These are phyloP conservation scores for Linderniella brevidens DNA, from an alignment of 257 asterid genomes.

Conservation along the genomic window DNA sequence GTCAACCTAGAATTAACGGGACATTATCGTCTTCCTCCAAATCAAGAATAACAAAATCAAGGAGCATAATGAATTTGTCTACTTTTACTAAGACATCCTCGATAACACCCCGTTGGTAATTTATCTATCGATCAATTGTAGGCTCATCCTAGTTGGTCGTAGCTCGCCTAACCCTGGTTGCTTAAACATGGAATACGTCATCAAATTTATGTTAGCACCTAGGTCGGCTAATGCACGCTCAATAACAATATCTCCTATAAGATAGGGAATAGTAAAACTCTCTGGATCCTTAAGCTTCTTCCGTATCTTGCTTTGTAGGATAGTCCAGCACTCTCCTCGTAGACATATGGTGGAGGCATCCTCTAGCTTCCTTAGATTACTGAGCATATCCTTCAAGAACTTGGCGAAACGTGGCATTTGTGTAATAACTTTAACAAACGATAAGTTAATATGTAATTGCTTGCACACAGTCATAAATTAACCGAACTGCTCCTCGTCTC, in stretches of 20 bases:
- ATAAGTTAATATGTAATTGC: too few relatives aligned
- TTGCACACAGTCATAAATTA: too few relatives aligned
- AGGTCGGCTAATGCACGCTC: background rate
- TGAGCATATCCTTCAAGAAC: too few relatives aligned
- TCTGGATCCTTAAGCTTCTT: background rate
- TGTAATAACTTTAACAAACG: too few relatives aligned
- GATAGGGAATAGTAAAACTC: conserved; percentile 1
- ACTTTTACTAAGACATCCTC: background rate
- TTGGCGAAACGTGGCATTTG: too few relatives aligned
- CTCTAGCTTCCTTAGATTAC: background rate
- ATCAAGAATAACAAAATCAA: too few relatives aligned
- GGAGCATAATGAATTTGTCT: too few relatives aligned
- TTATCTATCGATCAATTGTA: background rate
- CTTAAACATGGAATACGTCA: background rate
- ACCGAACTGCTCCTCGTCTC: too few relatives aligned
- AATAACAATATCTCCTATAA: background rate
- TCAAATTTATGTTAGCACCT: background rate
- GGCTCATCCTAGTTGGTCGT: background rate
- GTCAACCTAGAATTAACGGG: too few relatives aligned
- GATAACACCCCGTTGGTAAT: background rate
- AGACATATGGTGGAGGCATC: background rate
- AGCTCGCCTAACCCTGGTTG: background rate
- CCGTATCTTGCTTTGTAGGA: background rate
- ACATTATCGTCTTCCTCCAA: too few relatives aligned
- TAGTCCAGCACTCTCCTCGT: background rate